These are phyloP conservation scores for Jamesozyma gamospora DNA, from an alignment of 805 yeast genomes.

Conservation along the genomic window DNA sequence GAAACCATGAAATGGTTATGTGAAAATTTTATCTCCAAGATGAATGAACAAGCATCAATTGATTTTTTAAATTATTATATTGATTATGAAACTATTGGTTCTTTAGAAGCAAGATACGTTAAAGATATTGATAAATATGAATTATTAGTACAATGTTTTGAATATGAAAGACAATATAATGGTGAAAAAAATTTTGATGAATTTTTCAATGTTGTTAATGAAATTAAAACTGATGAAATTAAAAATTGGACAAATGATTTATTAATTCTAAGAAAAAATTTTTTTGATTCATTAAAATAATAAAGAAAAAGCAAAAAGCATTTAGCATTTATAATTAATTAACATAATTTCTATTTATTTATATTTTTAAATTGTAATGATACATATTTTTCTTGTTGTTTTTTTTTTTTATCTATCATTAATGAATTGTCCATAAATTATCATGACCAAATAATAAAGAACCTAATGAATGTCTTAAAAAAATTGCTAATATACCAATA, in stretches of 20 bases:
- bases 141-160: conserved; percentile 70
- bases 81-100: conserved; percentile 79
- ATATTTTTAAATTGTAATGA: no score
- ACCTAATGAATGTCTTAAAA: conserved; percentile 74
- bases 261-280: conserved; percentile 34
- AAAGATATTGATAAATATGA: conserved; percentile 92
- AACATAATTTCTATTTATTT: no score
- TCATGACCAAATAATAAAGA: conserved; percentile 84
- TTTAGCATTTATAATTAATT: no score
- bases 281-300: conserved; percentile 6
- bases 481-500: conserved; percentile 56
- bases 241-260: conserved; percentile 57
- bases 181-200: conserved; percentile 52
- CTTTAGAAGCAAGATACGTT: conserved; percentile 77
- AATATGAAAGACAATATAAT: conserved; percentile 63
- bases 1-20: conserved; percentile 60
- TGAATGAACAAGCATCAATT: conserved; percentile 49
- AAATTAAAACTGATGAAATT: conserved; percentile 65
- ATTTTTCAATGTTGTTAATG: conserved; percentile 51
- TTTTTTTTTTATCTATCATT: no score
- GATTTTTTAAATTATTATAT: conserved; percentile 69
- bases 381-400: no score
- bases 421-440: conserved; percentile 41
- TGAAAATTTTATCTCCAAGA: conserved; percentile 47
- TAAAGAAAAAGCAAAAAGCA: background rate